Evolutionary conservation across 805 yeast genomes (phyloP), one percentile per base, ranked within the genome.

Genomic region (Saccharomycodes ludwigii): DNA sequence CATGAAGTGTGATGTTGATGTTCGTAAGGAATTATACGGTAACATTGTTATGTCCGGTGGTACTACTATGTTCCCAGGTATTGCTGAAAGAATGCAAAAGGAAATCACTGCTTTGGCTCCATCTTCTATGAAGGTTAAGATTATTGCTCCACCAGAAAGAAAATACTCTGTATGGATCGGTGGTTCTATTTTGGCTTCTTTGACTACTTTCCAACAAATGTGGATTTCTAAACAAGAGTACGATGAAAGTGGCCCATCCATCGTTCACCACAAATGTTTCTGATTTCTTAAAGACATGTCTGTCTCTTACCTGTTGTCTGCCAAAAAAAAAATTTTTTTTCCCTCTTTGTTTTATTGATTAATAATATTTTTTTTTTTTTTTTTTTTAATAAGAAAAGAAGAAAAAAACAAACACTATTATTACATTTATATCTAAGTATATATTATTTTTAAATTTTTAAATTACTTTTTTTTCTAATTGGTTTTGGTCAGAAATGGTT

Each of bases 141-240:
- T 91, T 62, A 81, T 81, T 62, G 98, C 98, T 62, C 95, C 97
- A 50, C 97, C 97, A 50, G 98, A 91, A 71, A 80, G 98, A 70
- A 91, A 91, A 70, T 91, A 82, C 81, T 82, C 95, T 56, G 95
- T 86, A 71, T 91, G 98, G 98, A 91, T 91, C 48, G 98, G 98
- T 76, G 98, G 98, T 72, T 91, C 97, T 53, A 91, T 91, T 59
- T 78, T 91, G 67, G 95, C 98, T 48, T 85, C 96, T 40, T 78
- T 91, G 64, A 83, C 95, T 43, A 91, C 98, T 65, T 91, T 91
- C 96, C 97, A 91, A 76, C 97, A 91, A 72, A 88, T 91, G 97
- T 91, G 98, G 98, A 85, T 91, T 82, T 86, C 97, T 61, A 91
- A 91, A 78, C 97, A 91, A 74, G 98, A 91, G 76, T 91, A 91